Evolutionary conservation across 805 yeast species (phyloP).

Genomic region (Kluyveromyces nonfermentans): DNA sequence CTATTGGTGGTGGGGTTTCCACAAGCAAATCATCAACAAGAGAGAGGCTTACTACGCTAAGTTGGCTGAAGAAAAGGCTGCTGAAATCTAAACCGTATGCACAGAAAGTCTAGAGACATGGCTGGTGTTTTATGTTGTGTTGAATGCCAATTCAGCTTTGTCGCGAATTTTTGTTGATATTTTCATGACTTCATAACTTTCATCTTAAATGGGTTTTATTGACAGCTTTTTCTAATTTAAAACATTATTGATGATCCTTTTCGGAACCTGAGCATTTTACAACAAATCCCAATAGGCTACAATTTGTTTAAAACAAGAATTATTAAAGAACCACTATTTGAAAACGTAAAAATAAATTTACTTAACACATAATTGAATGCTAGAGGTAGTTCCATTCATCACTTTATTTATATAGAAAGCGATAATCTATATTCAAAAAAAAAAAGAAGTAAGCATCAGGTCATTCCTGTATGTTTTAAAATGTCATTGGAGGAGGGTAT

Average conservation of each 20-base stretch:
- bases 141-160: not conserved
- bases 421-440: not conserved
- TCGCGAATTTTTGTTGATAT: not conserved
- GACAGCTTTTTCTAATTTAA: not conserved
- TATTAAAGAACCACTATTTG: not conserved
- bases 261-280: not conserved
- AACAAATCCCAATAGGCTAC: not conserved
- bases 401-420: not conserved
- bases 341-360: not conserved
- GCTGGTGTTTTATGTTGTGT: not conserved
- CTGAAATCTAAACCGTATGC: conserved; percentile 13
- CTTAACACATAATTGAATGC: not conserved
- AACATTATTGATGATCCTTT: not conserved
- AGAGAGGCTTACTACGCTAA: conserved; percentile 83
- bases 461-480: not conserved
- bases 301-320: too few species aligned
- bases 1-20: conserved; percentile 81
- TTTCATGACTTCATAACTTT: not conserved
- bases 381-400: not conserved
- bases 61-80: conserved; percentile 62
- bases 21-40: conserved; percentile 58
- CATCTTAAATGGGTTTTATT: not conserved
- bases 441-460: not conserved
- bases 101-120: not conserved
- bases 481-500: conserved; percentile 1